Base-by-base conservation (phyloP, 2,329 filamentous ascomycete genomes). In the Sporothrix brasiliensis region DNA sequence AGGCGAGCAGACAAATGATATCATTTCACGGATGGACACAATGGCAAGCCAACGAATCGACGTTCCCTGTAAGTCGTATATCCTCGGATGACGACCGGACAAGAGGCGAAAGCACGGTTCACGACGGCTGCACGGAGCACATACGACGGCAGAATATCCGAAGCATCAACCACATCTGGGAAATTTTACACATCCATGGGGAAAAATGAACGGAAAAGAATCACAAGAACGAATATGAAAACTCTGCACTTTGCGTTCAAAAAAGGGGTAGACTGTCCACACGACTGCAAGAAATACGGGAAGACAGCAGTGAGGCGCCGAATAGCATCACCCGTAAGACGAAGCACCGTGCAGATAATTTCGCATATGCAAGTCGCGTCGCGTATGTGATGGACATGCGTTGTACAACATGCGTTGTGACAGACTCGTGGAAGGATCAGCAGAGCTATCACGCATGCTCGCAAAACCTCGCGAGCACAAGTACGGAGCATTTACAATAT, bases 341-440 rank as follows among this genome's bases (percentile, higher is more conserved):
- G 16, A 6, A 16, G 54, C 34, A n/a, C 7, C 34, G n/a, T 50
- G 44, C 44, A 65, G 52, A 53, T 53, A 67, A 50, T 34, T 58
- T 50, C 53, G 63, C 63, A 67, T 67, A 53, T 67, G 63, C 63
- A 27, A 52, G 63, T 67, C 63, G 63, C 63, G 63, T 67, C 63
- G 63, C 63, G 63, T 67, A 53, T 34, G 34, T 7, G 34, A 7
- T 34, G 34, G 34, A 9, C 27, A 30, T 44, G 24, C 24, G 24
- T 24, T 24, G 24, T 2, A 10, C 41, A 44, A 44, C 41, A 44
- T 30, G 7, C 41, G 41, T 49, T 49, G 47, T 30, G 60, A 44
- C 19, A 60, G 7, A 24, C n/a, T 30, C 54, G 13, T 19, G 34
- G 34, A 41, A 44, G n/a, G 34, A 21, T 14, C n/a, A 21, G 34